Conservation (phyloP, 2,329 filamentous ascomycete species). For the Aspergillus felis region DNA sequence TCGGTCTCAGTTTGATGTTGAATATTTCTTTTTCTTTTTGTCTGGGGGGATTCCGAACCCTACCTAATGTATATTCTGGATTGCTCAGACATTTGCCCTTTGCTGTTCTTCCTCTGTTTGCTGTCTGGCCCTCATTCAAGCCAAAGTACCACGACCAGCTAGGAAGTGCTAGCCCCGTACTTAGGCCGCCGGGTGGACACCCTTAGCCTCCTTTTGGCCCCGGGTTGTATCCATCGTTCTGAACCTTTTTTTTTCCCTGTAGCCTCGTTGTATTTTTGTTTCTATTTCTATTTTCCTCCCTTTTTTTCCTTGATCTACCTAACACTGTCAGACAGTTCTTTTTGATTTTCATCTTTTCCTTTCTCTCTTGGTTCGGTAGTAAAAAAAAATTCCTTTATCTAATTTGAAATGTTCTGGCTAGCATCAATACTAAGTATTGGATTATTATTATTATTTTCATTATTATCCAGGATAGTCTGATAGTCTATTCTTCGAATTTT, state of each 20-base stretch:
- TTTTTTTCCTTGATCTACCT: background rate
- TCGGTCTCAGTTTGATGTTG: background rate
- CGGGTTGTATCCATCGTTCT: background rate
- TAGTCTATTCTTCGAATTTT: background rate
- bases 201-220: background rate
- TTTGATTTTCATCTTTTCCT: no score
- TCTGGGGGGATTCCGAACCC: background rate
- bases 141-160: background rate
- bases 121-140: background rate
- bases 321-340: background rate
- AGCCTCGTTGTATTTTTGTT: background rate
- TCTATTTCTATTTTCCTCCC: background rate
- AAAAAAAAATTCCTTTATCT: background rate
- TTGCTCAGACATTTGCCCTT: background rate
- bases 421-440: background rate
- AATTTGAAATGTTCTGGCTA: background rate
- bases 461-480: background rate
- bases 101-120: background rate
- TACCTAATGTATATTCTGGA: background rate
- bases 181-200: background rate
- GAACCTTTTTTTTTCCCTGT: slow-evolving; percentile 10
- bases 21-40: background rate
- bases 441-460: slow-evolving; percentile 12
- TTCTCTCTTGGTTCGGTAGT: background rate
- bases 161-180: background rate